These are phyloP conservation scores for Anethum foeniculum DNA, from an alignment of 140 eudicot genomes.

Conservation along the genomic window DNA sequence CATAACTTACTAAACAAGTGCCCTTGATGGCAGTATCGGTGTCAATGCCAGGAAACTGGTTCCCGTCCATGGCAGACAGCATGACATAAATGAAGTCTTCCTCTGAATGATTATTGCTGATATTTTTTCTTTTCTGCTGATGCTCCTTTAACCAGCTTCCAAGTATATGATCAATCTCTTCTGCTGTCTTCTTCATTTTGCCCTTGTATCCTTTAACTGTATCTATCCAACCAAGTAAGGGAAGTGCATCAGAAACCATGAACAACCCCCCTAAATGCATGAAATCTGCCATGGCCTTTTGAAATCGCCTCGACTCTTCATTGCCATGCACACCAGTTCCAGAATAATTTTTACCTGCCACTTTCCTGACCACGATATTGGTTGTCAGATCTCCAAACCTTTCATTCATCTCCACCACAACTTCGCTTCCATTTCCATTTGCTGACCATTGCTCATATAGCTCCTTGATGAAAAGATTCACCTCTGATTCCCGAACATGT, in stretches of 20 bases:
- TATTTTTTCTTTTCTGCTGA: not conserved
- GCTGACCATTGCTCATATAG: slow-evolving; percentile 9
- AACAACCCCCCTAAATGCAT: slow-evolving; percentile 16
- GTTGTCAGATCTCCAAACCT: slow-evolving; percentile 11
- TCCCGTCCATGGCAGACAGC: slow-evolving; percentile 10
- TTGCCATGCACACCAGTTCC: not conserved
- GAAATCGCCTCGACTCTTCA: slow-evolving; percentile 15
- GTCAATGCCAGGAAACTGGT: not conserved
- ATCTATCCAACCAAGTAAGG: slow-evolving; percentile 27
- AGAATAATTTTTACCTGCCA: slow-evolving; percentile 12
- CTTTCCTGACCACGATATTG: not conserved
- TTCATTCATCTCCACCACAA: slow-evolving; percentile 2
- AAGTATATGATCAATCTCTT: slow-evolving; percentile 25
- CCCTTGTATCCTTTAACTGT: slow-evolving; percentile 17
- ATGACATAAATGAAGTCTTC: slow-evolving; percentile 29
- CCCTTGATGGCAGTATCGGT: not conserved
- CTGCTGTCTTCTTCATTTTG: slow-evolving; percentile 28
- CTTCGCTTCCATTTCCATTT: not conserved
- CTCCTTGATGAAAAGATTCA: not conserved
- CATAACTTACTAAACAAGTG: slow-evolving; percentile 6
- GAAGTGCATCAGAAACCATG: slow-evolving; percentile 26
- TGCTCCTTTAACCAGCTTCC: not conserved
- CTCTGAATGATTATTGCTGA: not conserved
- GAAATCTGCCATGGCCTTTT: slow-evolving; percentile 21
- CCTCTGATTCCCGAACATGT: slow-evolving; percentile 2